Evolutionary conservation across 805 yeast genomes (phyloP), one percentile per base, ranked within the genome.

Genomic region (Ogataea haglerorum): DNA sequence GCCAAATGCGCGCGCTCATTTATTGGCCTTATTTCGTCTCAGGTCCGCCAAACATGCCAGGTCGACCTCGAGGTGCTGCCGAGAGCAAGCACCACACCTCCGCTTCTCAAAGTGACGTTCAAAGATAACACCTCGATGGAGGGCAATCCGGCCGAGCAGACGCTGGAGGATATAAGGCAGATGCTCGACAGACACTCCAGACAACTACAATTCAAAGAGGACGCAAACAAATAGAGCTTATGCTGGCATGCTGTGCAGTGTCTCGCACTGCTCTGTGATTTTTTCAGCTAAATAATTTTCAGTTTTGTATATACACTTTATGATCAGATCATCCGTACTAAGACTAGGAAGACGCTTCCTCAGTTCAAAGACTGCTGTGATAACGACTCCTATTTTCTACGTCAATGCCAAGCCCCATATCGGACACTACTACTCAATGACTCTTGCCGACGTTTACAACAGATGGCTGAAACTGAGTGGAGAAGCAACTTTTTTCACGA

Each of bases 351-450:
- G 22, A 18, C 42, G 42, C 21, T 22, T 14, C 30, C 26, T 33
- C 10, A 28, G 33, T 17, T 31, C 37, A 1, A 21, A 28, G 14
- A 14, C 28, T 2, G 26, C 30, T 3, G 86, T 79, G 51, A 68
- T 84, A 12, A 88, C 97, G 1, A 84, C 97, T 0, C 99, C 99
- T 0, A 93, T 93, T 18, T 93, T 90, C 63, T 93, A 93, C 62
- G 97, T 95, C 42, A 93, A 93, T 68, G 98, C 98, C 8, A 74
- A 75, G 36, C 99, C 99, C 2, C 99, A 93, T 64, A 61, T 93
- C 40, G 99, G 99, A 3, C 99, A 93, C 60, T 68, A 88, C 29
- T 89, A 93, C 60, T 78, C 96, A 4, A 85, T 89, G 85, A 69
- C 88, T 1, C 63, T 93, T 32, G 80, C 90, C 36, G 99, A 93